Base-by-base conservation (phyloP, 2,329 filamentous ascomycete species). In the Trichoderma oligosporum region DNA sequence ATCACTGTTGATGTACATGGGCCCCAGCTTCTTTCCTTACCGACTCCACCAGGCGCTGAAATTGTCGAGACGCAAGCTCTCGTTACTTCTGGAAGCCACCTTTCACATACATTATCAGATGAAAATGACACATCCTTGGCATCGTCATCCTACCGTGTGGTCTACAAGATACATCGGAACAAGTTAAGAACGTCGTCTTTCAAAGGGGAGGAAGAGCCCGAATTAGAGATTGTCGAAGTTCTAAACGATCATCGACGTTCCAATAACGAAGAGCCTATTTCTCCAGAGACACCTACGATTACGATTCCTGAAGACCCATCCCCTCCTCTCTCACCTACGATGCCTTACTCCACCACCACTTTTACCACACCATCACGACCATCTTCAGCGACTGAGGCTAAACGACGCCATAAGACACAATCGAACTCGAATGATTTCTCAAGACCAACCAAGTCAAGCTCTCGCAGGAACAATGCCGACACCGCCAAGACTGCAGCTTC, bases 1-100 rank as follows among this genome's bases (percentile, higher is more conserved):
- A 83, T 87, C 63, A 85, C 84, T 0, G 82, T 87, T 2, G 82
- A 87, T 53, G 78, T 87, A 35, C 77, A 77, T 12, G 82, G 82
- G 1, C 73, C 78, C 4, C 72, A 77, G 18, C 73, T 77, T 4
- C 74, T 80, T 2, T 73, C 78, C 1, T 70, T 86, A 2, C 73
- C 78, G 1, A 79, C 82, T 1, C 79, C 83, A 0, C 79, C 82
- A 0, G 82, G 83, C 0, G 77, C 84, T 8, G 82, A 85, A 64
- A 73, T 86, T 7, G 70, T 86, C 14, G 80, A 84, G 61, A 76
- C 81, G 58, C 75, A 56, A 60, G 27, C 47, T 57, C 38, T 48
- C 59, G 48, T 18, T 57, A 60, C 56, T 58, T 62, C 44, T 61
- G 48, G 29, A 1, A 58, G 31, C 8, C 39, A 36, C 12, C 56